A percentile compares a stretch with the other conserved stretches of the same genome.
Conservation (phyloP, 1,284 basidiomycete genomes). For the Ganoderma meredithae region DNA sequence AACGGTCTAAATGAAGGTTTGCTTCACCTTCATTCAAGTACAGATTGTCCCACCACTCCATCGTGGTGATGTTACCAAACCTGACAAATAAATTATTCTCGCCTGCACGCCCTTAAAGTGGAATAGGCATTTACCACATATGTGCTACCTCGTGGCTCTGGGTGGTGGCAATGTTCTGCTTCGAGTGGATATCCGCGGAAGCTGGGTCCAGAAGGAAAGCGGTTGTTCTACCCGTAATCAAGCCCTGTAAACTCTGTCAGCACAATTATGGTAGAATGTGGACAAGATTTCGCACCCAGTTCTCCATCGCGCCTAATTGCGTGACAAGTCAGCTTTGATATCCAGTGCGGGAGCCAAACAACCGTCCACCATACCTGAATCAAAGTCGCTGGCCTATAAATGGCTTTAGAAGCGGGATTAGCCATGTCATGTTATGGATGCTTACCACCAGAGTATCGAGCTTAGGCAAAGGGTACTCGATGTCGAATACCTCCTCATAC, state of each 20-base stretch:
- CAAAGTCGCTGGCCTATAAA: conserved; percentile 80
- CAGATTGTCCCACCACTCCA: conserved; percentile 94
- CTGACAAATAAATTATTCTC: conserved; percentile 40
- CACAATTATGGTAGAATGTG: no score
- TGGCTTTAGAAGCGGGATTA: not conserved
- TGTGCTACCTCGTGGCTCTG: conserved; percentile 89
- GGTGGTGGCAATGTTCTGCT: conserved; percentile 81
- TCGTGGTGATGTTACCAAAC: conserved; percentile 93
- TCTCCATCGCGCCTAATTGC: conserved; percentile 86
- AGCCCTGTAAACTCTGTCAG: conserved; percentile 54
- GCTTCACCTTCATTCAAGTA: conserved; percentile 80
- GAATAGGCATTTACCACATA: conserved; percentile 71
- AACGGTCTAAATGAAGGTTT: conserved; percentile 20
- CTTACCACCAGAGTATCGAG: conserved; percentile 85
- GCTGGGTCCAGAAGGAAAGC: conserved; percentile 86
- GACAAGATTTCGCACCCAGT: conserved; percentile 62
- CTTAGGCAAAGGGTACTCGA: conserved; percentile 93
- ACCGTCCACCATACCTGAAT: conserved; percentile 60
- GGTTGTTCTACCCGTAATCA: conserved; percentile 91
- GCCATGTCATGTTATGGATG: conserved; percentile 8
- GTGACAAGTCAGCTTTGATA: not conserved
- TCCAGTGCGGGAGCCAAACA: not conserved
- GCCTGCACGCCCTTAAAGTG: not conserved
- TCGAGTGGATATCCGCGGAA: conserved; percentile 77
- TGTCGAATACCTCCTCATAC: conserved; percentile 94